Conservation (phyloP, 805 yeast genomes). For the Lipomyces yamadae region DNA sequence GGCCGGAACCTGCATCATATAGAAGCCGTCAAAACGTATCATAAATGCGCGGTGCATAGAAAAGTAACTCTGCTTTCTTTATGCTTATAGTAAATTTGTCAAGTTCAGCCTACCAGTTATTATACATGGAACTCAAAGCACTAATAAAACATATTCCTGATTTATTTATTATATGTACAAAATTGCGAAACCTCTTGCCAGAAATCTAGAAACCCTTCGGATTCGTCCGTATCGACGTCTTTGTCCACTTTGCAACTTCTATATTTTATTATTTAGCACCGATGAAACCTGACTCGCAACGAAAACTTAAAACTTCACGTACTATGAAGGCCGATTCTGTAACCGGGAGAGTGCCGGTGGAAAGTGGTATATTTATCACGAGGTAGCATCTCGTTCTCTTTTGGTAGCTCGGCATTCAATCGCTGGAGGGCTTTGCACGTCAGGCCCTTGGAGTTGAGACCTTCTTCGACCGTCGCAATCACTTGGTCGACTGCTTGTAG, state of each 20-base stretch:
- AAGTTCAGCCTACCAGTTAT: neutral
- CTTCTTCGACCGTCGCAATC: slow-evolving; percentile 65
- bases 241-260: slow-evolving; percentile 40
- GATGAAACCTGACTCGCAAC: neutral
- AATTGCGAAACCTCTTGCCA: neutral
- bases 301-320: slow-evolving; percentile 7
- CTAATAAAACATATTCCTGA: neutral
- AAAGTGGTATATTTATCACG: slow-evolving; percentile 87
- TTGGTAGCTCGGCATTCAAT: slow-evolving; percentile 60
- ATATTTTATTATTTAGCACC: slow-evolving; percentile 21
- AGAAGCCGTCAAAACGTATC: no score
- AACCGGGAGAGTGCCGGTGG: slow-evolving; percentile 71
- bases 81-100: neutral
- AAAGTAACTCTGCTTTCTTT: no score
- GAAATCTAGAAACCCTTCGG: slow-evolving; percentile 32
- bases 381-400: slow-evolving; percentile 77
- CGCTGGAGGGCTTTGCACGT: slow-evolving; percentile 23
- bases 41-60: no score
- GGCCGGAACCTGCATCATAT: neutral
- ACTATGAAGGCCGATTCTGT: slow-evolving; percentile 82
- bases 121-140: neutral
- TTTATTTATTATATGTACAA: neutral
- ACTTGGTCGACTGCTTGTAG: slow-evolving; percentile 80
- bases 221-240: slow-evolving; percentile 28
- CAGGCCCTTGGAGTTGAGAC: slow-evolving; percentile 49